Percentiles rank a stretch among this genome's conserved stretches.
Evolutionary conservation across 495 filamentous ascomycete species (phyloP).

Genomic region (Aspergillus wentii): DNA sequence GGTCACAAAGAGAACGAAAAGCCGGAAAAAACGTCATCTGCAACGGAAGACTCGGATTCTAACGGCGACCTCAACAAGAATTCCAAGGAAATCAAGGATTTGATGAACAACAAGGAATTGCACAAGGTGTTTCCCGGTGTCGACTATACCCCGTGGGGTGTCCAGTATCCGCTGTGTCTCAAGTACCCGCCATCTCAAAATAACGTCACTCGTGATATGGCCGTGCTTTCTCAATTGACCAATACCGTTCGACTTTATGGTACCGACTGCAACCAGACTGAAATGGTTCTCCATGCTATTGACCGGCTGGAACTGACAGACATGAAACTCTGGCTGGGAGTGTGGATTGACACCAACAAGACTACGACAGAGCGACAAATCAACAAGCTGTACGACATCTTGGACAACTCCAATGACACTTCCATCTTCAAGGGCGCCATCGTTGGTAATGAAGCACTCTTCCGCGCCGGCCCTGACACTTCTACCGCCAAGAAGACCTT

Average conservation of each 20-base stretch:
- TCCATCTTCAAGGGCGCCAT: slow-evolving; percentile 78
- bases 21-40: slow-evolving; percentile 16
- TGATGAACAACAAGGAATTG: slow-evolving; percentile 74
- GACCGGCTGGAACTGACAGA: slow-evolving; percentile 64
- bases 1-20: slow-evolving; percentile 35
- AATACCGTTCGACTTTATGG: slow-evolving; percentile 89
- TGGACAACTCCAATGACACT: slow-evolving; percentile 60
- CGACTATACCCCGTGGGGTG: slow-evolving; percentile 90
- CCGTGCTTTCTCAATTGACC: slow-evolving; percentile 86
- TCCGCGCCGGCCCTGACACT: slow-evolving; percentile 45
- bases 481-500: slow-evolving; percentile 63
- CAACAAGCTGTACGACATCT: slow-evolving; percentile 70
- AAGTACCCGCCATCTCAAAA: slow-evolving; percentile 78
- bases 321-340: slow-evolving; percentile 92
- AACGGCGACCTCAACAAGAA: slow-evolving; percentile 70
- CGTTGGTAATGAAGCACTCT: slow-evolving; percentile 93
- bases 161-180: slow-evolving; percentile 85
- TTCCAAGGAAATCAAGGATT: slow-evolving; percentile 71
- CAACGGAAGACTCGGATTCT: slow-evolving; percentile 36
- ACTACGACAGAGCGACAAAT: slow-evolving; percentile 84
- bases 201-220: slow-evolving; percentile 89
- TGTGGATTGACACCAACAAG: slow-evolving; percentile 83
- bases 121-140: slow-evolving; percentile 97
- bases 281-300: slow-evolving; percentile 87
- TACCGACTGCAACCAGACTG: slow-evolving; percentile 96